A percentile compares a stretch with the other conserved stretches of the same genome.
Conservation (phyloP, 2,329 filamentous ascomycete genomes). For the Dichotomopilus funicola region DNA sequence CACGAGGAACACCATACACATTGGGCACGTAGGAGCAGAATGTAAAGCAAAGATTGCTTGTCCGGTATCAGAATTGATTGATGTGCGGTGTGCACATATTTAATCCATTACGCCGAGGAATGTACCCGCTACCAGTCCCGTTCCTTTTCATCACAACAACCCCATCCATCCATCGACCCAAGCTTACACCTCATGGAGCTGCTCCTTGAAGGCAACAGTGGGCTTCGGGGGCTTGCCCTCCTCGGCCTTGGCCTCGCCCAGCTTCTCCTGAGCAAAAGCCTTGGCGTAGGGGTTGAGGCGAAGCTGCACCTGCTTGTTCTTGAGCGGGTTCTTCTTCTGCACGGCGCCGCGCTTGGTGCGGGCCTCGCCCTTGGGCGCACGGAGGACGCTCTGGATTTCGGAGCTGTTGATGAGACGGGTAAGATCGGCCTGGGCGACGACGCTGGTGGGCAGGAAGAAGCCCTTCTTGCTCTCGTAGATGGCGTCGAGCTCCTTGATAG, state of each 20-base stretch:
- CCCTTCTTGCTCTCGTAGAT: conserved; percentile 99
- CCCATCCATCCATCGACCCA: not conserved
- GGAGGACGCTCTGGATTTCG: conserved; percentile 94
- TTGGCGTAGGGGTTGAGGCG: conserved; percentile 97
- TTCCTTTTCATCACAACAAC: conserved; percentile 5
- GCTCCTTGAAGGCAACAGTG: conserved; percentile 20
- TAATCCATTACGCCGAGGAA: conserved; percentile 27
- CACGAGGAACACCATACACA: not conserved
- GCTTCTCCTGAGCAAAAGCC: conserved; percentile 79
- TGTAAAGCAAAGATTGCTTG: conserved; percentile 17
- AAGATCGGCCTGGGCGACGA: conserved; percentile 91
- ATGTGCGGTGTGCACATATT: conserved; percentile 23
- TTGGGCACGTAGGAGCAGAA: conserved; percentile 8
- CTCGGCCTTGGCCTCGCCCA: conserved; percentile 50
- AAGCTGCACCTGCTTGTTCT: conserved; percentile 98
- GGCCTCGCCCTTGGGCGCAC: conserved; percentile 82
- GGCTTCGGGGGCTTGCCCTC: conserved; percentile 21
- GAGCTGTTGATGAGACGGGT: conserved; percentile 98
- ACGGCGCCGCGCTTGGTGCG: conserved; percentile 83
- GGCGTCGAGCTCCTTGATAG: conserved; percentile 92
- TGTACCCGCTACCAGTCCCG: conserved; percentile 22
- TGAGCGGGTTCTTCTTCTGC: conserved; percentile 99
- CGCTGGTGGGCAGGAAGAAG: conserved; percentile 90
- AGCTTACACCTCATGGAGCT: conserved; percentile 23
- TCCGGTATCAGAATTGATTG: conserved; percentile 28